Conservation (phyloP, 2,329 filamentous ascomycete genomes). For the Pseudogymnoascus sp. region DNA sequence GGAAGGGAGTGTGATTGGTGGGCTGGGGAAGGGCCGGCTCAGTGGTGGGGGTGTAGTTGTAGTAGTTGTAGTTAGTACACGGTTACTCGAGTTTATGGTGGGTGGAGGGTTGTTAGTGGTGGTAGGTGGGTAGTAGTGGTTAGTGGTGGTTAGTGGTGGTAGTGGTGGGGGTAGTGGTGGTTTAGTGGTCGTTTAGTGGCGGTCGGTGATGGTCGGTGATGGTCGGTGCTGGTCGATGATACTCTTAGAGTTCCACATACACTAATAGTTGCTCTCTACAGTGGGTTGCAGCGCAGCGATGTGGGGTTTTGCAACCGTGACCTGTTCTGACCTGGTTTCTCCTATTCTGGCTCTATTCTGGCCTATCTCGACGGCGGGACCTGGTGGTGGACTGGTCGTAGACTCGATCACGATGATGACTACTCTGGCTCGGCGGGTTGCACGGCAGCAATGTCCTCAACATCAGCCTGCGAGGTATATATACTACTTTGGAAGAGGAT, state of each 20-base stretch:
- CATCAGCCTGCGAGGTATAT: neutral
- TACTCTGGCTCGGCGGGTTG: neutral
- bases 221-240: neutral
- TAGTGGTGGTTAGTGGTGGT: neutral
- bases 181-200: neutral
- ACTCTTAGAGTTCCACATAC: constrained; percentile 2
- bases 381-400: neutral
- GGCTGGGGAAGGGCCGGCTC: neutral
- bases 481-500: neutral
- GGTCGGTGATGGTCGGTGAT: neutral
- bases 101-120: neutral
- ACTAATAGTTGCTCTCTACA: neutral
- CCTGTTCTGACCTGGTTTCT: neutral
- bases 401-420: neutral
- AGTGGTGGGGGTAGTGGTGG: neutral
- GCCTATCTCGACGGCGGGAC: neutral
- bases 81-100: neutral
- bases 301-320: neutral
- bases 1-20: neutral
- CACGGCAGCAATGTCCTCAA: neutral
- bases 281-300: neutral
- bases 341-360: neutral
- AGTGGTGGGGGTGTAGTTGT: neutral
- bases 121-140: neutral
- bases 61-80: neutral